Base-by-base conservation (phyloP, 83 land plant genomes). In the Picea abies region DNA sequence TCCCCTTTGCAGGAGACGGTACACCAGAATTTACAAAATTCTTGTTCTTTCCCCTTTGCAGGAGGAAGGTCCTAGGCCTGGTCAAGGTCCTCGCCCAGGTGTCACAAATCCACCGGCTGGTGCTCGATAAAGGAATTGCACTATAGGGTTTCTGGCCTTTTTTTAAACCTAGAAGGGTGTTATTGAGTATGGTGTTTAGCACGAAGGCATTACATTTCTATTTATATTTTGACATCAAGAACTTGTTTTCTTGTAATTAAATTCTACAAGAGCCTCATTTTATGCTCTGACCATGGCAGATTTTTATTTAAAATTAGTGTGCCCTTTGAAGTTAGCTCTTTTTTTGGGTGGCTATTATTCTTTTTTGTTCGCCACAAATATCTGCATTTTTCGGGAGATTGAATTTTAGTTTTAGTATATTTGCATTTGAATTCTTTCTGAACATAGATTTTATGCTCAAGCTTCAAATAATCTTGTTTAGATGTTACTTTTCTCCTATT, bases 31-130 rank as follows among this genome's bases (percentile, higher is more conserved):
- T 63, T 19, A n/a, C 8, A 1, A 64, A 64, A 64, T 23, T 29
- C 12, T 64, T n/a, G 26, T 64, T 64, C 22, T 64, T 67, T 32
- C 32, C 3, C 32, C 11, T 25, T 66, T 66, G 29, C 76, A 72
- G 76, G 76, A 73, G 77, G 77, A 73, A 2, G 56, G 58, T 0
- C 77, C 77, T 52, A 73, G 77, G 58, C 77, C 77, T 41, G 77
- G 77, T 1, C 77, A 73, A 25, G 26, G 56, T 17, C 58, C 77
- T 73, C 77, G 77, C 22, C 77, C 77, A n/a, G 77, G 77, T 47
- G 77, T 47, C 47, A 23, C 77, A 44, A 73, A 73, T 47, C 4
- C 77, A 20, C 0, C 25, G 26, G 26, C 49, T 47, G 25, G 56
- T 47, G 58, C 77, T 3, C 58, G 77, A 2, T 73, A 44, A 44